Base-by-base conservation (phyloP, 2,329 filamentous ascomycete genomes). In the Paracamarosporium sp. region DNA sequence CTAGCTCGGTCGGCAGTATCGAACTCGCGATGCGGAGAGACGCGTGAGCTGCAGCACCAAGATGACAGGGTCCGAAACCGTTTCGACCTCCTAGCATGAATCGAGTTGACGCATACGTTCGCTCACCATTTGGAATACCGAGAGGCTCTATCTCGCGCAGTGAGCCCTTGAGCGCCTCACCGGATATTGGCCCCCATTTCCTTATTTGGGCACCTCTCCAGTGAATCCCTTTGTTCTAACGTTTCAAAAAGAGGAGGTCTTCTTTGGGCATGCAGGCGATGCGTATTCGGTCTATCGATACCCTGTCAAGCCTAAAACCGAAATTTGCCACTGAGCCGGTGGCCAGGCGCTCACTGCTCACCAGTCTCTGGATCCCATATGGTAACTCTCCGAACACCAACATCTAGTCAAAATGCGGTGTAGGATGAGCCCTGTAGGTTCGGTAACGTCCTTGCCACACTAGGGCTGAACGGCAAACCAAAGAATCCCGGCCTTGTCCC, bases 171-270 rank as follows among this genome's bases (percentile, higher is more conserved):
- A 22, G 28, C 24, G 17, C 52, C 38, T 64, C 57, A 62, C 59
- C 58, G 62, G 52, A 60, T 46, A 51, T 57, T 52, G 54, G 61
- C 61, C 66, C 66, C 64, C 55, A 60, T 44, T 59, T 47, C 60
- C 51, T 46, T 27, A 48, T 60, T 56, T 27, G 50, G 53, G n/a
- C 31, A 40, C 44, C 45, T 57, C 17, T 52, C 53, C 28, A 54
- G 51, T 46, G 55, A 22, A 38, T 27, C 33, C 36, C 33, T 20
- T 15, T 50, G n/a, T n/a, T 43, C 30, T 36, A 43, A 40, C 50
- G 52, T 44, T 48, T 47, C 45, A 50, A 52, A 53, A 27, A 55
- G 36, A 48, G 46, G 13, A 44, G 24, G 11, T 51, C 50, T 53
- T 27, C 28, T 48, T 50, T 43, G 24, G 40, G 53, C 6, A 50